Conservation (phyloP, 148 eudicot species). For the Rhododendron molle region DNA sequence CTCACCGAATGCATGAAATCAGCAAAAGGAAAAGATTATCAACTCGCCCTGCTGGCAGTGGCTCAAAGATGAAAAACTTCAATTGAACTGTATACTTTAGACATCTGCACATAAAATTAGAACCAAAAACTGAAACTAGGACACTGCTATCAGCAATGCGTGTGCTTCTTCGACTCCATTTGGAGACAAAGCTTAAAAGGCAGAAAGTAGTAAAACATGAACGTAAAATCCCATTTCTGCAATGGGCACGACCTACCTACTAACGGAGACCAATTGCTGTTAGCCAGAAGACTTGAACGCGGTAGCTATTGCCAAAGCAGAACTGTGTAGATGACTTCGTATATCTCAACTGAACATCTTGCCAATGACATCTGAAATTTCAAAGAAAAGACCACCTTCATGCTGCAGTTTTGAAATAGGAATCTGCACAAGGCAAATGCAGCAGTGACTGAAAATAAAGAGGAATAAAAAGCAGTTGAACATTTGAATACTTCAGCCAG, state of each 20-base stretch:
- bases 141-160: not conserved
- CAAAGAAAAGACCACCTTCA: not conserved
- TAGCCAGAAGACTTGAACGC: not conserved
- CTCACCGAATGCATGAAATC: not conserved
- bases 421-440: not conserved
- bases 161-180: constrained; percentile 1
- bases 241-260: not conserved
- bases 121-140: not conserved
- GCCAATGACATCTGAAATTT: not conserved
- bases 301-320: not conserved
- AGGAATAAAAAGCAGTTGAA: not conserved
- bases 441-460: not conserved
- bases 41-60: not conserved
- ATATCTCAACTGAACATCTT: not conserved
- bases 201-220: not conserved
- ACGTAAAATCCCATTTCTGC: not conserved
- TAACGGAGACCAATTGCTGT: not conserved
- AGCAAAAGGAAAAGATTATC: not conserved
- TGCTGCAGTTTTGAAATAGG: not conserved
- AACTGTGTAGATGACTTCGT: not conserved
- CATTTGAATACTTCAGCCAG: not conserved
- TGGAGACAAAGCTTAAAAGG: not conserved
- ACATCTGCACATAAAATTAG: not conserved
- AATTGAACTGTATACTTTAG: not conserved
- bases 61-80: not conserved